Conservation (phyloP, 257 asterid genomes). For the Asclepias syriaca region DNA sequence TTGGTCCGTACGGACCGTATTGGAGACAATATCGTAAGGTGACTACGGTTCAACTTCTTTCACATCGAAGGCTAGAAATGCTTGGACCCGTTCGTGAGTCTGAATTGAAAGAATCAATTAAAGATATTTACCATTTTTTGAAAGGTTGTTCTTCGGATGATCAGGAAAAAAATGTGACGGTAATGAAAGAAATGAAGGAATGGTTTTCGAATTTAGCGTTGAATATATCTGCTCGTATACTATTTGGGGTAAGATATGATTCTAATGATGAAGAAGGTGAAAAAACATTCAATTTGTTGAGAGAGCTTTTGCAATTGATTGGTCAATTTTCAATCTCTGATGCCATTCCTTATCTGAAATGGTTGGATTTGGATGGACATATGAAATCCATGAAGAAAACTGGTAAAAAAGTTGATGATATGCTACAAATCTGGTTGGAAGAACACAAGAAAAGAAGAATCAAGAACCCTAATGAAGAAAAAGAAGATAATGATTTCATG, state of each 20-base stretch:
- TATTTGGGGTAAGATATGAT: not conserved
- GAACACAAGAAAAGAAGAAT: slow-evolving; percentile 25
- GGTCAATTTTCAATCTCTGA: slow-evolving; percentile 34
- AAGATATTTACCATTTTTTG: not conserved
- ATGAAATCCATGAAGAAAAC: slow-evolving; percentile 36
- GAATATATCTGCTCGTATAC: not conserved
- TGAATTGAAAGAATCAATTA: not conserved
- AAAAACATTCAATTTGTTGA: not conserved
- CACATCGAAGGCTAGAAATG: slow-evolving; percentile 10
- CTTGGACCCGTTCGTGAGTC: not conserved
- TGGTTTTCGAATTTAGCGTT: not conserved
- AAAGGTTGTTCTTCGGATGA: not conserved
- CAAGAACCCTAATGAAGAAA: not conserved
- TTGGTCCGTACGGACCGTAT: slow-evolving; percentile 19
- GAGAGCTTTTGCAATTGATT: slow-evolving; percentile 28
- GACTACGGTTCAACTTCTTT: slow-evolving; percentile 6
- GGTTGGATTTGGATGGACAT: slow-evolving; percentile 46
- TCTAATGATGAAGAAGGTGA: not conserved
- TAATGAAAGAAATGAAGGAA: not conserved
- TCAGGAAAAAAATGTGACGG: no score
- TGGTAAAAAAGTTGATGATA: slow-evolving; percentile 25
- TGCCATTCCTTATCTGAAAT: slow-evolving; percentile 28
- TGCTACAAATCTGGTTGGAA: slow-evolving; percentile 33
- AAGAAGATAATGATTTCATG: slow-evolving; percentile 28
- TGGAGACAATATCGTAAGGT: slow-evolving; percentile 20